Conservation (phyloP, 768 basidiomycete species). For the Suillus bovinus region DNA sequence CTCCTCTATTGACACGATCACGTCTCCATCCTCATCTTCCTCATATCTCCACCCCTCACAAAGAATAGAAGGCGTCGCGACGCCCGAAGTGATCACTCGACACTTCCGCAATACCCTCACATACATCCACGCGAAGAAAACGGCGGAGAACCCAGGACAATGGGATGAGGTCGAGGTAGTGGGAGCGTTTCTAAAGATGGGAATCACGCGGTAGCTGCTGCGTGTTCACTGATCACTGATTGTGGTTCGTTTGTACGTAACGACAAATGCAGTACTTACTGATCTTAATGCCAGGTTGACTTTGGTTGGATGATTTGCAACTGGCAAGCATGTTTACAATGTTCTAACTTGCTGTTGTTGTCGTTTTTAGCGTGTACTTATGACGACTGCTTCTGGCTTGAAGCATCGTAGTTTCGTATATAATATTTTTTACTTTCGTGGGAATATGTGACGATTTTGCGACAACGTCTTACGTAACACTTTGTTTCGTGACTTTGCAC, state of each 20-base stretch:
- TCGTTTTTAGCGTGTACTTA: slow-evolving; percentile 5
- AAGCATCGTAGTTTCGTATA: slow-evolving; percentile 1
- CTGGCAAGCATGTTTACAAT: not conserved
- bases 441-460: not conserved
- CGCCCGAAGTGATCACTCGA: slow-evolving; percentile 89
- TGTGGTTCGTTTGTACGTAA: slow-evolving; percentile 2
- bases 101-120: slow-evolving; percentile 91
- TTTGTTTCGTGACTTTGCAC: not conserved
- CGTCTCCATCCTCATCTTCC: slow-evolving; percentile 49
- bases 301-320: not conserved
- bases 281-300: slow-evolving; percentile 1
- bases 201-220: slow-evolving; percentile 52
- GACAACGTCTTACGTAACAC: not conserved
- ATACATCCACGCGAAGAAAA: slow-evolving; percentile 81
- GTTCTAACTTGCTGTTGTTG: slow-evolving; percentile 10
- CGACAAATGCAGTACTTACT: not conserved
- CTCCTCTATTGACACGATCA: slow-evolving; percentile 89
- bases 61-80: slow-evolving; percentile 88
- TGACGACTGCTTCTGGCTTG: not conserved
- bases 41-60: slow-evolving; percentile 84
- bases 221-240: not conserved
- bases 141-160: slow-evolving; percentile 35
- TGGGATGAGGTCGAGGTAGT: slow-evolving; percentile 91
- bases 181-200: slow-evolving; percentile 89
- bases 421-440: not conserved